Evolutionary conservation across 805 yeast genomes (phyloP).

Genomic region (Yarrowia deformans): DNA sequence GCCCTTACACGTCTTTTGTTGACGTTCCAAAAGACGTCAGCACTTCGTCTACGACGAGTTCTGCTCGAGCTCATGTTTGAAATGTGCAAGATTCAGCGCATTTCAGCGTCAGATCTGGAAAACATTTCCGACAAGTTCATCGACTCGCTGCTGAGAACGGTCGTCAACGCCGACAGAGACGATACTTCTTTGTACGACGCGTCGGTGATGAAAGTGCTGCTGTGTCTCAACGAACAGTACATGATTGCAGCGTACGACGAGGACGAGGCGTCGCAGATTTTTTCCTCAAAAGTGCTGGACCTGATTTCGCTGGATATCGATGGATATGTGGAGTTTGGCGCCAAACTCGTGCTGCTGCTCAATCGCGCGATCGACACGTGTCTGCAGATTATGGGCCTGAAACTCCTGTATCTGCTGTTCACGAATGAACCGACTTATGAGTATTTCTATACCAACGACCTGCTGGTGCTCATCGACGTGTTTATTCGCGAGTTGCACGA

Average conservation of each 20-base stretch:
- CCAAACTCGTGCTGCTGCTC: conserved; percentile 73
- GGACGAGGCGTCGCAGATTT: conserved; percentile 19
- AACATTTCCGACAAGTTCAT: conserved; percentile 57
- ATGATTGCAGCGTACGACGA: conserved; percentile 57
- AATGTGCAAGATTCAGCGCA: conserved; percentile 59
- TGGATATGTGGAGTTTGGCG: conserved; percentile 63
- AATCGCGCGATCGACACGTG: conserved; percentile 75
- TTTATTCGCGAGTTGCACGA: conserved; percentile 79
- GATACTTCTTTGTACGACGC: conserved; percentile 55
- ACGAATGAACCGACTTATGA: conserved; percentile 69
- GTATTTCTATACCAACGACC: conserved; percentile 80
- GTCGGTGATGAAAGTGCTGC: conserved; percentile 71
- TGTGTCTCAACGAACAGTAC: conserved; percentile 86
- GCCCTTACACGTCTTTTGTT: conserved; percentile 57
- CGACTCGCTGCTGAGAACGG: conserved; percentile 56
- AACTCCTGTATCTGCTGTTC: conserved; percentile 75
- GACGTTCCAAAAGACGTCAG: conserved; percentile 52
- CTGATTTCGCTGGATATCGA: conserved; percentile 57
- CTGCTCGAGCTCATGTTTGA: conserved; percentile 64
- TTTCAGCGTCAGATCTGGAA: conserved; percentile 54
- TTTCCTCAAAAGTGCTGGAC: conserved; percentile 61
- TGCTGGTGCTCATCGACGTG: conserved; percentile 83
- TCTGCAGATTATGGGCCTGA: conserved; percentile 77
- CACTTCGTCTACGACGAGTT: conserved; percentile 54
- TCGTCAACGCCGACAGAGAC: conserved; percentile 52